A percentile compares a stretch with the other conserved stretches of the same genome.
Conservation (phyloP, 768 basidiomycete species). For the Rhodotorula graminis region DNA sequence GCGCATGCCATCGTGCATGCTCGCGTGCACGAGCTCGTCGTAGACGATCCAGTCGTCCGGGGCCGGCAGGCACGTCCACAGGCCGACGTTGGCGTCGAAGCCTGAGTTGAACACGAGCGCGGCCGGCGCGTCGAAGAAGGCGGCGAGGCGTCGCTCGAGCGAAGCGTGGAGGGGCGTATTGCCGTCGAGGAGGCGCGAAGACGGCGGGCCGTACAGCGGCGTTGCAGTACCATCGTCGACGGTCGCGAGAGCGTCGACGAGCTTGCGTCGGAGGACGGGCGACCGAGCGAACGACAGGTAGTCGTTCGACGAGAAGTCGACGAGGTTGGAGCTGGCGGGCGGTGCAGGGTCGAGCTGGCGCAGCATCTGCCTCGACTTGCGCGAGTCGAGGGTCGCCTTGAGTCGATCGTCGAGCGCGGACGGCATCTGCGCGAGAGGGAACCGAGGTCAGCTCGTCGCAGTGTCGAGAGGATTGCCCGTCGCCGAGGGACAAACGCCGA, state of each 20-base stretch:
- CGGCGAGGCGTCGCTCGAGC: constrained; percentile 55
- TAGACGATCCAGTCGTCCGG: constrained; percentile 69
- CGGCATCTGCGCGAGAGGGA: constrained; percentile 1
- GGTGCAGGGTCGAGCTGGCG: constrained; percentile 61
- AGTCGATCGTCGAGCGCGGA: constrained; percentile 50
- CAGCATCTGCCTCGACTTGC: constrained; percentile 61
- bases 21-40: constrained; percentile 85
- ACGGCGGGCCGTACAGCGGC: constrained; percentile 67
- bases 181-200: constrained; percentile 78
- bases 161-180: constrained; percentile 59
- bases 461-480: too few relatives aligned
- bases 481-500: too few relatives aligned
- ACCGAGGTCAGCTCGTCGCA: too few relatives aligned
- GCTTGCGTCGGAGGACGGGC: constrained; percentile 3
- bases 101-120: constrained; percentile 88
- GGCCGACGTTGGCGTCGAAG: constrained; percentile 83
- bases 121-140: constrained; percentile 40
- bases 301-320: constrained; percentile 44
- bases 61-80: constrained; percentile 77
- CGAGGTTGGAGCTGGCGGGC: constrained; percentile 45
- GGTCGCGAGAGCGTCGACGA: constrained; percentile 61
- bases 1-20: constrained; percentile 85
- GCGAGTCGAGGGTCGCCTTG: constrained; percentile 58
- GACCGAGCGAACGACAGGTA: constrained; percentile 37
- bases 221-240: constrained; percentile 56